phyloP scores from a whole-genome alignment of 2,329 filamentous ascomycete species.

The Phoma herbarum region DNA sequence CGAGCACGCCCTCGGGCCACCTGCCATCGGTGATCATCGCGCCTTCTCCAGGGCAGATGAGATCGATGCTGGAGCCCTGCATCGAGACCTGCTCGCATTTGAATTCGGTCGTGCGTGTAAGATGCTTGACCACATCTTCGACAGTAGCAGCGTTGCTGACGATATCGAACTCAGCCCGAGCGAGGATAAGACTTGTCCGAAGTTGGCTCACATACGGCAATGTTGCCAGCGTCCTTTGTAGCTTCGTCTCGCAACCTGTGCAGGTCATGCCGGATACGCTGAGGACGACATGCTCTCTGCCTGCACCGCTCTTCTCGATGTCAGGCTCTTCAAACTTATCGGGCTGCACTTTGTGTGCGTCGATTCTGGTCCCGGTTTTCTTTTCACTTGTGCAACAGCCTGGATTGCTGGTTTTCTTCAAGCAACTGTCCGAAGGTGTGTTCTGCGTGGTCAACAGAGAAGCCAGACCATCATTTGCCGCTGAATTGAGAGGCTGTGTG shows the following conservation, averaged over 20 bases:
- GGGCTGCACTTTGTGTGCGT: not conserved
- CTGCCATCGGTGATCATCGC: conserved; percentile 22
- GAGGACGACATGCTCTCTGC: conserved; percentile 66
- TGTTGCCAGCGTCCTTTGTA: conserved; percentile 61
- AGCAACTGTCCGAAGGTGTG: not conserved
- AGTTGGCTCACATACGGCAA: conserved; percentile 63
- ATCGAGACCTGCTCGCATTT: conserved; percentile 57
- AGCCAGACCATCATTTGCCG: not conserved
- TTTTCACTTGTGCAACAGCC: not conserved
- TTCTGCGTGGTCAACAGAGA: not conserved
- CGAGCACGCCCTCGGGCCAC: conserved; percentile 37
- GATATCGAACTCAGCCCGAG: conserved; percentile 71
- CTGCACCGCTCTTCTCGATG: conserved; percentile 36
- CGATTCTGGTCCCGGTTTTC: not conserved
- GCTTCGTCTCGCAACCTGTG: conserved; percentile 74
- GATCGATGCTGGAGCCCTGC: conserved; percentile 37
- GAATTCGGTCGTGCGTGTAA: conserved; percentile 70
- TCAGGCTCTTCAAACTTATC: conserved; percentile 10
- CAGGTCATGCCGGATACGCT: conserved; percentile 76
- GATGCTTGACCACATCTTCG: conserved; percentile 58
- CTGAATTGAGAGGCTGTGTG: not conserved
- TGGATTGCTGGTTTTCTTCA: not conserved
- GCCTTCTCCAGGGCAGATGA: conserved; percentile 26
- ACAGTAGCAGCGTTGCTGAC: conserved; percentile 44
- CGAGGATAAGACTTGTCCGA: conserved; percentile 71